Base-by-base conservation (phyloP, 2,329 filamentous ascomycete genomes). In the Colletotrichum higginsianum region DNA sequence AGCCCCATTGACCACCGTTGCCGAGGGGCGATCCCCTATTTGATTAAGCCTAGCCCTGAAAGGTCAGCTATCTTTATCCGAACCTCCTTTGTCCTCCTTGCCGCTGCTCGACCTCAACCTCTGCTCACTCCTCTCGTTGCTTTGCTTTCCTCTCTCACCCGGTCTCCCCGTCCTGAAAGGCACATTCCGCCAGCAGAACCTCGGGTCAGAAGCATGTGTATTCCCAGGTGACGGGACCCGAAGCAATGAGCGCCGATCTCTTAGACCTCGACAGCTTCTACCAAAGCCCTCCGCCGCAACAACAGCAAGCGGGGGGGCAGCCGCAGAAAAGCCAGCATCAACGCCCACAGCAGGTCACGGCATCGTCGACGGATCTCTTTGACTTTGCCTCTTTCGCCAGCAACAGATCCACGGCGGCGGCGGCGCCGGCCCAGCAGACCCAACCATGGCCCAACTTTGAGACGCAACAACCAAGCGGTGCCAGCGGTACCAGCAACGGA, bases 171-270 rank as follows among this genome's bases (percentile, higher is more conserved):
- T 52, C 30, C 26, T 52, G 53, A 35, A 62, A 40, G 44, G 65
- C 13, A 21, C 23, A 40, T 13, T 53, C 38, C 40, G 46, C 23
- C 38, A 46, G 23, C 23, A 58, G 35, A 38, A 11, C 18, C 11
- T 35, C 18, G 21, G 9, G n/a, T 46, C 44, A 56, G 26, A 67
- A 72, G 67, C 58, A 72, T 71, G 63, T 60, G 49, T 44, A 61
- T 62, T 40, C 47, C 53, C 26, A 67, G 72, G 44, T 72, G 64
- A 69, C 46, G 16, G 55, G 64, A 61, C 71, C 78, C 47, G 66
- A 63, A 58, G 69, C 46, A 72, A 92, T 92, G 90, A 92, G 90
- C 75, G 88, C 89, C 73, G 89, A 92, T 80, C 86, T 92, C 68
- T 90, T 92, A 77, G 90, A 90, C 75, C 91, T 92, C 75, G 89